Evolutionary conservation across 176 grass and related monocot genomes (phyloP).

Genomic region (Ananas comosus): DNA sequence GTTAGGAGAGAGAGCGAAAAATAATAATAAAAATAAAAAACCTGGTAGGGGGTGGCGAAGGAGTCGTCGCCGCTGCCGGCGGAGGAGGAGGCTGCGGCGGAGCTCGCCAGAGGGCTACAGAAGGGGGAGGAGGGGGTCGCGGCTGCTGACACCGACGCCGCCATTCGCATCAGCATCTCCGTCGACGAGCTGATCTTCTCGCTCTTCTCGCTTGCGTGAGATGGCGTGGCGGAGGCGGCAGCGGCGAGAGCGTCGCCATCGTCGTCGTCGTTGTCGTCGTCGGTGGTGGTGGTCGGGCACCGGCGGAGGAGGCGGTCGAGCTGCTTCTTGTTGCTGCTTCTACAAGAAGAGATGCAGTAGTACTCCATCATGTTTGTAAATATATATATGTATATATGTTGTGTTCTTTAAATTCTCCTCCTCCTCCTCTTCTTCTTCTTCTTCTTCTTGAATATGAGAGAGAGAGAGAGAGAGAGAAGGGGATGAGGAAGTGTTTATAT

Average conservation of each 20-base stretch:
- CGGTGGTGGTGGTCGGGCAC: neutral
- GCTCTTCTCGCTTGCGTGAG: neutral
- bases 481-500: too few species aligned
- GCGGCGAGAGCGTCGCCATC: neutral
- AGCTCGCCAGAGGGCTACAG: neutral
- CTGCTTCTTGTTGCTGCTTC: neutral
- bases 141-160: neutral
- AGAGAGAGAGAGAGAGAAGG: too few species aligned
- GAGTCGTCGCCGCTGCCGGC: neutral
- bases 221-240: neutral
- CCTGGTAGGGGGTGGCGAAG: neutral
- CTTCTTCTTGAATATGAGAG: too few species aligned
- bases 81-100: neutral
- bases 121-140: neutral
- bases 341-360: neutral
- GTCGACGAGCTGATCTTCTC: neutral
- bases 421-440: too few species aligned
- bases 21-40: neutral
- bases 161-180: neutral
- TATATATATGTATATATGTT: too few species aligned
- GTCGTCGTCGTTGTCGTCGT: neutral
- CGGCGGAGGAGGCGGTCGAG: neutral
- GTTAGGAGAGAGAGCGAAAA: neutral
- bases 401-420: too few species aligned
- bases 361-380: neutral